Base-by-base conservation (phyloP, 2,329 filamentous ascomycete genomes). In the Neopestalotiopsis clavispora region DNA sequence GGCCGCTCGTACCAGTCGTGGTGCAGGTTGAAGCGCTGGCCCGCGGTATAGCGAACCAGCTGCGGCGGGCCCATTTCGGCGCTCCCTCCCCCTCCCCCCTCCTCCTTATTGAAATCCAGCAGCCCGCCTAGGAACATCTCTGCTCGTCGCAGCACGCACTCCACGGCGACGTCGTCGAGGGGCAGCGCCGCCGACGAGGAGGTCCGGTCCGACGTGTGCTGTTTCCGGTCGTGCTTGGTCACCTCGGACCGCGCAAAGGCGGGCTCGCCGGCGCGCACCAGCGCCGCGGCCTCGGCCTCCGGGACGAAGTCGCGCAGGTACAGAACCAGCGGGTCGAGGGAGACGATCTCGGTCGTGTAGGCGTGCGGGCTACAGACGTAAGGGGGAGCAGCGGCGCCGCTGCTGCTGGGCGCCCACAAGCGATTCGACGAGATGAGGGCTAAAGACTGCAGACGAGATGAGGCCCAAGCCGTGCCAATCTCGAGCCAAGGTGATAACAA, bases 1-100 rank as follows among this genome's bases (percentile, higher is more conserved):
- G 68, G 62, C 34, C 60, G 9, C 20, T 68, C 72, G 71, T 74
- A 81, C 80, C 79, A 81, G 76, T 81, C 80, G 66, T 78, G 75
- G 70, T 82, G 80, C 3, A 77, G 42, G 62, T 80, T 78, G 71
- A 80, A 81, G 20, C 73, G 69, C 71, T 82, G 76, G 1, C 78
- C 79, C 0, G 72, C 65, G 1, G 71, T 73, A 67, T 81, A 82
- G 4, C 79, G 77, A 42, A 81, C 80, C 42, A 81, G 73, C 72
- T 82, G 80, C n/a, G 79, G 76, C 14, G 78, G 72, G 0, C 79
- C 79, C 72, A 81, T 80, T 68, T 81, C 80, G 73, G 80, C 79
- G 1, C 23, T 75, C 78, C 9, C 75, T 72, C 1, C 67, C 65
- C 13, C 42, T 49, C 14, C 10, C 17, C 13, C 13, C 42, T 5